These are phyloP conservation scores for Monilinia aucupariae DNA, from an alignment of 2,329 filamentous ascomycete species.

Conservation along the genomic window DNA sequence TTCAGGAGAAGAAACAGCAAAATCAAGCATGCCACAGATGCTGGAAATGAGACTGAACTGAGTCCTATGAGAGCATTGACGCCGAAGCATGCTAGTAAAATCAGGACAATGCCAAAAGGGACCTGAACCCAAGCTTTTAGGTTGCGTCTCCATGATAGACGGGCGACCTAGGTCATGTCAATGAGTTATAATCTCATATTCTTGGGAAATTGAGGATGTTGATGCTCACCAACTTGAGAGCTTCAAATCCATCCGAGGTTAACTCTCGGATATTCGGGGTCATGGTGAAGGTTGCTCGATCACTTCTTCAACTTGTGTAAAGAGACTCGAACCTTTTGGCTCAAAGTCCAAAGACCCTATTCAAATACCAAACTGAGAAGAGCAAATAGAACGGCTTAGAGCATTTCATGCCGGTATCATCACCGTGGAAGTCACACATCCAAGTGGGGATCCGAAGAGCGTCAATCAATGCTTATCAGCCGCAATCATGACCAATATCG, in stretches of 20 bases:
- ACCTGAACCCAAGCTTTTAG: slow-evolving; percentile 47
- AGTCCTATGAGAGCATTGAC: slow-evolving; percentile 40
- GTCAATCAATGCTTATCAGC: slow-evolving; percentile 7
- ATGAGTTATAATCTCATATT: slow-evolving; percentile 1
- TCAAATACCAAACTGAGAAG: neutral
- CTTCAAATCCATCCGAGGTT: slow-evolving; percentile 27
- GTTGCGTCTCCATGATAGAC: slow-evolving; percentile 32
- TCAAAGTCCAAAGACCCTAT: neutral
- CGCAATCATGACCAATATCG: slow-evolving; percentile 11
- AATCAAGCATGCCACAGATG: slow-evolving; percentile 54
- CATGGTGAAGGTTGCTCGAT: neutral
- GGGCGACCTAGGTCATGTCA: slow-evolving; percentile 28
- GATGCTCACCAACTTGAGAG: slow-evolving; percentile 28
- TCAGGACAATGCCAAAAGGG: slow-evolving; percentile 40
- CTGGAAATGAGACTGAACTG: slow-evolving; percentile 50
- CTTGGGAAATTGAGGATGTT: neutral
- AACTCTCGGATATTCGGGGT: neutral
- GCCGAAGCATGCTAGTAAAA: slow-evolving; percentile 40
- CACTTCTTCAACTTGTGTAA: neutral
- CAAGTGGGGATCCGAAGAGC: slow-evolving; percentile 4
- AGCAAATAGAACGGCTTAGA: neutral
- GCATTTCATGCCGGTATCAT: no score
- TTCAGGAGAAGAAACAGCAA: slow-evolving; percentile 49
- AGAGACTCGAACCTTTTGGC: neutral
- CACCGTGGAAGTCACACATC: no score